Evolutionary conservation across 495 filamentous ascomycete genomes (phyloP).

Genomic region (Collariella sp.): DNA sequence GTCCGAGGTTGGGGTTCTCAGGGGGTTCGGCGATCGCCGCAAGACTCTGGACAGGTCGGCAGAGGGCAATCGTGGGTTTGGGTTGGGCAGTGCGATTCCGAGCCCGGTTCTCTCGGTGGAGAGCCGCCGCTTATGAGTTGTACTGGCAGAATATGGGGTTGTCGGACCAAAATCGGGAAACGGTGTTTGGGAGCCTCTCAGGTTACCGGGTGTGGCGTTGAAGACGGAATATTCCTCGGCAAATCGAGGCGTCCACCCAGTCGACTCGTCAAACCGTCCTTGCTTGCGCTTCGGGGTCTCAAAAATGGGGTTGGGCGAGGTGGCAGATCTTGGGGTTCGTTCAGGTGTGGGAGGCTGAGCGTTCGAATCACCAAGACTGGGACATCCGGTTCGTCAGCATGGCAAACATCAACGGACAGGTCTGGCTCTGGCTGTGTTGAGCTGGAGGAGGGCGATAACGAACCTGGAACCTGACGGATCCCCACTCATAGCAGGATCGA

Average conservation of each 20-base stretch:
- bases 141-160: conserved; percentile 24
- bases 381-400: conserved; percentile 23
- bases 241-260: conserved; percentile 47
- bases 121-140: conserved; percentile 32
- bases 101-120: conserved; percentile 45
- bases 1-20: conserved; percentile 29
- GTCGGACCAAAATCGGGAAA: conserved; percentile 34
- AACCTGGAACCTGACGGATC: conserved; percentile 67
- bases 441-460: conserved; percentile 20
- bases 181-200: conserved; percentile 33
- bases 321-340: conserved; percentile 58
- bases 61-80: conserved; percentile 44
- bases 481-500: conserved; percentile 61
- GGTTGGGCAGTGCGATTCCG: conserved; percentile 51
- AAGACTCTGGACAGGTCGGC: conserved; percentile 50
- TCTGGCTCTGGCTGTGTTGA: conserved; percentile 6
- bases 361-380: conserved; percentile 69
- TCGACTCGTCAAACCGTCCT: conserved; percentile 39
- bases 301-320: conserved; percentile 55
- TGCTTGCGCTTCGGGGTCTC: conserved; percentile 54
- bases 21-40: conserved; percentile 47
- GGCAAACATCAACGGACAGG: conserved; percentile 15
- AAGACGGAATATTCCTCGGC: conserved; percentile 52
- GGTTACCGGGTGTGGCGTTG: conserved; percentile 46
- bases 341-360: conserved; percentile 71